phyloP scores from a whole-genome alignment of 1,139 yeast species.

The Spathaspora sp. region DNA sequence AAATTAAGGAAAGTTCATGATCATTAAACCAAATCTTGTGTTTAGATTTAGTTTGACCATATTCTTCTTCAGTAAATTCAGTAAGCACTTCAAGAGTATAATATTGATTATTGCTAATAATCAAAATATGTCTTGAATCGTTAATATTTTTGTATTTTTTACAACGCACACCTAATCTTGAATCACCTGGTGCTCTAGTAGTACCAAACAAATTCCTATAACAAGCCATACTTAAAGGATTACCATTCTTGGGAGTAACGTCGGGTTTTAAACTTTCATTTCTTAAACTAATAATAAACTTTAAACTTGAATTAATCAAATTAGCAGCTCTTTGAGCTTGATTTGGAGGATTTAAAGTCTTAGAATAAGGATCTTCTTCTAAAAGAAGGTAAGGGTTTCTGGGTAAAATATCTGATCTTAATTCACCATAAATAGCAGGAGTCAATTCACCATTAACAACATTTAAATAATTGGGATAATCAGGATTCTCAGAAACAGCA shows the following conservation, averaged over 20 bases:
- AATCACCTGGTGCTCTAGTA: constrained; percentile 55
- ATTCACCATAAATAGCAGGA: constrained; percentile 65
- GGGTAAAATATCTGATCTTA: constrained; percentile 66
- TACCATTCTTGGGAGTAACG: constrained; percentile 47
- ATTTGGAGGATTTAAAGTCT: constrained; percentile 56
- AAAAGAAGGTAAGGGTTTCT: constrained; percentile 71
- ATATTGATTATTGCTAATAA: constrained; percentile 63
- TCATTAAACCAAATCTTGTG: constrained; percentile 50
- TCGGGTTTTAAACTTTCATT: constrained; percentile 57
- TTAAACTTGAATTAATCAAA: constrained; percentile 60
- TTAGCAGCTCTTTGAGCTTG: constrained; percentile 70
- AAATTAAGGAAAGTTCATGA: constrained; percentile 52
- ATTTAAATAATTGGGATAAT: constrained; percentile 54
- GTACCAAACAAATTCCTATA: constrained; percentile 67
- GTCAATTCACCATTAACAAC: constrained; percentile 58
- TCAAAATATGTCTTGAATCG: constrained; percentile 50
- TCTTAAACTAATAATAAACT: constrained; percentile 61
- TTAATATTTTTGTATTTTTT: constrained; percentile 25
- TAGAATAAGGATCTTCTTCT: constrained; percentile 68
- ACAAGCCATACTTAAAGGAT: constrained; percentile 65
- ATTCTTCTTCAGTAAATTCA: constrained; percentile 30
- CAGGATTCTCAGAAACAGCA: constrained; percentile 40
- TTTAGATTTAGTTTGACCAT: constrained; percentile 21
- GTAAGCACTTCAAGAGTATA: constrained; percentile 60
- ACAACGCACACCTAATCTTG: constrained; percentile 27